Conservation (phyloP, 257 asterid genomes). For the Verbascum thapsus region DNA sequence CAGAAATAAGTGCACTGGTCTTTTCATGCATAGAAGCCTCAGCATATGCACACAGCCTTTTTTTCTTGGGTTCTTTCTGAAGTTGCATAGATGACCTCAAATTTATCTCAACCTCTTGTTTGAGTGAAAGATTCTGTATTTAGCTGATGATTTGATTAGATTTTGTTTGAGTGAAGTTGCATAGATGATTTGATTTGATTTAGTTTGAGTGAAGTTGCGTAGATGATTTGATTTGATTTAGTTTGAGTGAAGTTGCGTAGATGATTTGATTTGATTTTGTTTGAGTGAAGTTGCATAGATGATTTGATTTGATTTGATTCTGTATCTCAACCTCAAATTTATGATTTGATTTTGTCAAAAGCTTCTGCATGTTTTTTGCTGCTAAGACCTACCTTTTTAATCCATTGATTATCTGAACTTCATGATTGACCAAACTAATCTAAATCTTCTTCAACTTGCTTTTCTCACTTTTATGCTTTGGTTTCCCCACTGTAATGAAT, state of each 20-base stretch:
- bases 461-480: constrained; percentile 3
- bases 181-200: no score
- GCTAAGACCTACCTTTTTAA: neutral
- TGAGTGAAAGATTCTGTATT: neutral
- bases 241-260: constrained; percentile 25
- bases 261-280: constrained; percentile 8
- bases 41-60: constrained; percentile 17
- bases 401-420: neutral
- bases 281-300: neutral
- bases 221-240: no score
- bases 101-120: constrained; percentile 12
- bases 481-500: constrained; percentile 14
- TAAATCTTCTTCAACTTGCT: neutral
- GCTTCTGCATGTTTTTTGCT: neutral
- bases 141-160: constrained; percentile 19
- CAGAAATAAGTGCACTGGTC: neutral
- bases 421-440: constrained; percentile 3
- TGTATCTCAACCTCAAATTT: neutral
- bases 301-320: no score
- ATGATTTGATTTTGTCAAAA: constrained; percentile 17
- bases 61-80: neutral
- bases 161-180: no score
- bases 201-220: no score
- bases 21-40: constrained; percentile 14
- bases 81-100: constrained; percentile 26